These are phyloP conservation scores for Isabelozyma rhagii DNA, from an alignment of 805 yeast genomes.

Conservation along the genomic window DNA sequence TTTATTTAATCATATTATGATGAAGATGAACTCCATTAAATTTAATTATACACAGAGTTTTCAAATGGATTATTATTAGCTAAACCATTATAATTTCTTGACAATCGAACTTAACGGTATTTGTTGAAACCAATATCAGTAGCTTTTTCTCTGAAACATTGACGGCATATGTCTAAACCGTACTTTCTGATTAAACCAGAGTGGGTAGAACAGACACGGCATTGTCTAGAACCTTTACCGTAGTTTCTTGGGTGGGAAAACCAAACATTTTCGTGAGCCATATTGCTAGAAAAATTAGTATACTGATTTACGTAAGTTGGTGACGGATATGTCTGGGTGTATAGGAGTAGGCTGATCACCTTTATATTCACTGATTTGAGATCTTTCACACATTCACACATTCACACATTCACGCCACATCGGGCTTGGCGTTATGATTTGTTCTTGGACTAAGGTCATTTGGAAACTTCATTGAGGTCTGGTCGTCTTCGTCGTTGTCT, in stretches of 20 bases:
- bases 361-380: too few species aligned
- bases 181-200: slow-evolving; percentile 99
- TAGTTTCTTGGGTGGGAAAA: slow-evolving; percentile 99
- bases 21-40: slow-evolving; percentile 2
- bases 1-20: background rate
- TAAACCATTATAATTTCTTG: background rate
- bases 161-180: slow-evolving; percentile 99
- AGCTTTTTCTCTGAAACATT: slow-evolving; percentile 99
- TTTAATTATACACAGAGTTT: slow-evolving; percentile 13
- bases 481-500: background rate
- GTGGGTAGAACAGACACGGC: slow-evolving; percentile 99
- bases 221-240: slow-evolving; percentile 99
- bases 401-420: too few species aligned
- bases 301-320: background rate
- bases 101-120: slow-evolving; percentile 69
- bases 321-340: too few species aligned
- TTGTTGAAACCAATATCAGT: slow-evolving; percentile 98
- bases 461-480: too few species aligned
- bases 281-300: slow-evolving; percentile 53
- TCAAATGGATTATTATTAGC: background rate
- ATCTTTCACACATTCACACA: too few species aligned
- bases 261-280: slow-evolving; percentile 99
- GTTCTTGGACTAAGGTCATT: too few species aligned
- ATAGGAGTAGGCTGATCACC: too few species aligned
- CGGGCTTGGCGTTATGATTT: too few species aligned